Base-by-base conservation (phyloP, 352 stramenopile species). In the Phytophthora pini region DNA sequence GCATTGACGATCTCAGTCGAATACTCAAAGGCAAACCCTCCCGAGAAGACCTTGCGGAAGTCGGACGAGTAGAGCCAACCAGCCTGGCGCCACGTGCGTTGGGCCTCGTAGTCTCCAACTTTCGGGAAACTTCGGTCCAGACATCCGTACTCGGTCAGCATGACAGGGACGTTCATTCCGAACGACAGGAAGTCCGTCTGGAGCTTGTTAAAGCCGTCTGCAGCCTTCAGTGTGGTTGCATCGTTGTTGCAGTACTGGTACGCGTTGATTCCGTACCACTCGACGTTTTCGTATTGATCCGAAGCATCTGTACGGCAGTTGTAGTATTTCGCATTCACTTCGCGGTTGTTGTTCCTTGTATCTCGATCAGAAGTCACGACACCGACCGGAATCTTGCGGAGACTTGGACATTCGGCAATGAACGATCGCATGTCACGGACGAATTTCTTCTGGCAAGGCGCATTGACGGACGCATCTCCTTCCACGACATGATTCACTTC, bases 371-470 rank as follows among this genome's bases (percentile, higher is more conserved):
- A 84, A 12, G 86, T 31, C 9, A 94, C 82, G 32, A 94, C 77
- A 36, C 90, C 90, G 6, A 97, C 77, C 0, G 90, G 87, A 34
- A 97, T 81, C n/a, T 80, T n/a, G 3, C 90, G 84, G 22, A 92
- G 68, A 39, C 68, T 80, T 1, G 50, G 29, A 49, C 90, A 97
- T 3, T 45, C 56, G 1, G 50, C 58, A 10, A 94, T 72, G 70
- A 90, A 96, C 8, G 58, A 63, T 39, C 88, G 76, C 84, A 96
- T 94, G 56, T 96, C 90, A 4, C 78, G 72, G 34, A 97, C 70
- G 50, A 96, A 95, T 62, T 96, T 96, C 68, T 97, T 97, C 59
- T 95, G 85, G 66, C 90, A 97, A 8, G 89, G 80, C 9, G 82
- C 86, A 50, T 96, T 95, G 9, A 72, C 67, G 9, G 56, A 60